These are phyloP conservation scores for Bipolaris sorokiniana DNA, from an alignment of 2,329 filamentous ascomycete species.

Conservation along the genomic window DNA sequence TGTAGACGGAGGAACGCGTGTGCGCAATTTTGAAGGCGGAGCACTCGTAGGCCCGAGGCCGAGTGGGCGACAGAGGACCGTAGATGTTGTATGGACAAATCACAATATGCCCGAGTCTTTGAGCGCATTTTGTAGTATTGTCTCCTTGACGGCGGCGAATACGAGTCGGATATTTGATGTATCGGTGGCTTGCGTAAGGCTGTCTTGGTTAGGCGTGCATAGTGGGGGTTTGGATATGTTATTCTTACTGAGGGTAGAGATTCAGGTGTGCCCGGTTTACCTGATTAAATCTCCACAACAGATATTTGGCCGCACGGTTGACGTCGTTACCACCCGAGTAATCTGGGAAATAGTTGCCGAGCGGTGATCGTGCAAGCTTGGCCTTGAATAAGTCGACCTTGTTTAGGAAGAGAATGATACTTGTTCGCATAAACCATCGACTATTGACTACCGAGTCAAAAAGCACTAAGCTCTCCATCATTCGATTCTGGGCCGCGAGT, in stretches of 20 bases:
- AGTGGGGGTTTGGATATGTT: neutral
- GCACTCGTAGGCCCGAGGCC: slow-evolving; percentile 34
- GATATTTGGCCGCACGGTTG: slow-evolving; percentile 96
- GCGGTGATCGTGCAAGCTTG: slow-evolving; percentile 85
- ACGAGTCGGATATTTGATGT: slow-evolving; percentile 98
- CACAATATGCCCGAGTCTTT: slow-evolving; percentile 95
- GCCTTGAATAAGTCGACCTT: slow-evolving; percentile 98
- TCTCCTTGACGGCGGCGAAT: slow-evolving; percentile 98
- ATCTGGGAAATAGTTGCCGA: slow-evolving; percentile 96
- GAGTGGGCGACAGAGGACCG: slow-evolving; percentile 36
- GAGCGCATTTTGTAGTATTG: slow-evolving; percentile 95
- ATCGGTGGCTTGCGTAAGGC: slow-evolving; percentile 97
- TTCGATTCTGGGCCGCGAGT: slow-evolving; percentile 75
- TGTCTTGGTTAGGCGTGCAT: slow-evolving; percentile 49
- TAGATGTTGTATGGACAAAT: slow-evolving; percentile 18
- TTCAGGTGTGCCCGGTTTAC: slow-evolving; percentile 96
- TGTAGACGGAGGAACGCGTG: slow-evolving; percentile 19
- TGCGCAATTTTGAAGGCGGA: slow-evolving; percentile 11
- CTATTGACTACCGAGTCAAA: slow-evolving; percentile 99
- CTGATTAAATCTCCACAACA: slow-evolving; percentile 98
- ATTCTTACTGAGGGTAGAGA: slow-evolving; percentile 81
- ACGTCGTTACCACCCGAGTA: slow-evolving; percentile 98
- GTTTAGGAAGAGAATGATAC: slow-evolving; percentile 98
- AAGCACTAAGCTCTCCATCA: slow-evolving; percentile 97
- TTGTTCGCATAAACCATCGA: slow-evolving; percentile 98